These are phyloP conservation scores for Takashimella tepidaria DNA, from an alignment of 1,284 basidiomycete species.

Conservation along the genomic window DNA sequence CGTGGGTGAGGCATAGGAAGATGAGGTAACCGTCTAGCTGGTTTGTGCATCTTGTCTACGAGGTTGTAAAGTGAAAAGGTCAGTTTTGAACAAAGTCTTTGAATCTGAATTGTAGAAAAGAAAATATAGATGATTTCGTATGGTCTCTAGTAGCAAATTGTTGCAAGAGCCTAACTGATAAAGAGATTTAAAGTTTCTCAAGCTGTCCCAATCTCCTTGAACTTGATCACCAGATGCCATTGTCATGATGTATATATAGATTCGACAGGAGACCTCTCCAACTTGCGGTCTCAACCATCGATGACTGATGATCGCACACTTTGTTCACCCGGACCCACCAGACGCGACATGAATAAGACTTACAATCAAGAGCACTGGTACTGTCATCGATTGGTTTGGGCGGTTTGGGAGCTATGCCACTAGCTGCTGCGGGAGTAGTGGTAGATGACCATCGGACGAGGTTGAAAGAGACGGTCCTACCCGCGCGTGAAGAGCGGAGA, in stretches of 20 bases:
- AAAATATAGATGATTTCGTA: too few relatives aligned
- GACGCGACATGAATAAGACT: too few relatives aligned
- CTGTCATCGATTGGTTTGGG: constrained; percentile 70
- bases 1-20: constrained; percentile 33
- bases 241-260: too few relatives aligned
- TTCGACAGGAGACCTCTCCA: too few relatives aligned
- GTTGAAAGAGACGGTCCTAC: constrained; percentile 6
- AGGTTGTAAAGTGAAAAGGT: neutral
- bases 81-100: constrained; percentile 3
- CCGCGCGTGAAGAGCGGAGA: constrained; percentile 11
- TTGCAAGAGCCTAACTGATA: too few relatives aligned
- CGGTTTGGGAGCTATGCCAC: constrained; percentile 6
- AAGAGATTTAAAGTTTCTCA: too few relatives aligned
- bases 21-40: constrained; percentile 37
- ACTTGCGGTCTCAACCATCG: too few relatives aligned
- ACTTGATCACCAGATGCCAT: too few relatives aligned
- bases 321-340: too few relatives aligned
- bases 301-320: too few relatives aligned
- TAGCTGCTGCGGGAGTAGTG: constrained; percentile 7
- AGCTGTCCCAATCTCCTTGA: too few relatives aligned
- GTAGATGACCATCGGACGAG: constrained; percentile 18
- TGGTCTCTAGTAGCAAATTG: too few relatives aligned
- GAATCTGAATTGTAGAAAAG: neutral
- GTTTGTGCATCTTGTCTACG: constrained; percentile 46
- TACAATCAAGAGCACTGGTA: constrained; percentile 92